These are phyloP conservation scores for Elsinoe australis DNA, from an alignment of 2,329 filamentous ascomycete species.

Conservation along the genomic window DNA sequence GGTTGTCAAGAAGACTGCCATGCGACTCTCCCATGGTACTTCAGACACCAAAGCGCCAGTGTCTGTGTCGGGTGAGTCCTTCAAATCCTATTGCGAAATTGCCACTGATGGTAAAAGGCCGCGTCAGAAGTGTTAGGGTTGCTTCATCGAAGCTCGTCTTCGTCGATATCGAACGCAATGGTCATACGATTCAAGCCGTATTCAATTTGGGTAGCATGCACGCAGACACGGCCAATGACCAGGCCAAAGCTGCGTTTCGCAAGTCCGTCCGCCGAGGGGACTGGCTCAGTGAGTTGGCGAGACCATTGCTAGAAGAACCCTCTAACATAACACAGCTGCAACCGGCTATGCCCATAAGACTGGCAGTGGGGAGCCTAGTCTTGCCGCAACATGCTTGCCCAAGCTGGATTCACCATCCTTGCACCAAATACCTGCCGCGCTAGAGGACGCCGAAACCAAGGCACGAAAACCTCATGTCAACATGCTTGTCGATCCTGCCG, in stretches of 20 bases:
- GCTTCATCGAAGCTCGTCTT: slow-evolving; percentile 76
- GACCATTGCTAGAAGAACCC: too few species aligned
- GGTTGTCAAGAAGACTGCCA: not conserved
- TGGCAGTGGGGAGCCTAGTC: slow-evolving; percentile 66
- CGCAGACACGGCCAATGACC: slow-evolving; percentile 31
- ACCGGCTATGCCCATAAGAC: slow-evolving; percentile 18
- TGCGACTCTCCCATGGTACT: not conserved
- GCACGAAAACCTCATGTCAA: slow-evolving; percentile 77
- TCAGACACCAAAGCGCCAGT: not conserved
- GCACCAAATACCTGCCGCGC: slow-evolving; percentile 64
- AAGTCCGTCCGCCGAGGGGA: slow-evolving; percentile 71
- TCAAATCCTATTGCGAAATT: not conserved
- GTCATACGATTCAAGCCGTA: slow-evolving; percentile 66
- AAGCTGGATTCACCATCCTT: slow-evolving; percentile 68
- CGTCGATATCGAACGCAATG: slow-evolving; percentile 68
- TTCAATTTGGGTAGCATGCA: slow-evolving; percentile 54
- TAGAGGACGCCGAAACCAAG: slow-evolving; percentile 63
- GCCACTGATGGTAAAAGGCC: slow-evolving; percentile 45
- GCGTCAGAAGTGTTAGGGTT: slow-evolving; percentile 62
- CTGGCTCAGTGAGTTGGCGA: slow-evolving; percentile 71
- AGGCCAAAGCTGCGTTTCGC: slow-evolving; percentile 53
- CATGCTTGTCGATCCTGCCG: slow-evolving; percentile 65
- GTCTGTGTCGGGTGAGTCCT: not conserved
- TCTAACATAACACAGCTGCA: not conserved
- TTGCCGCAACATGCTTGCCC: slow-evolving; percentile 62